Percentiles rank a stretch among this genome's conserved stretches.
phyloP scores from a whole-genome alignment of 1,284 basidiomycete genomes.

The Nidula niveotomentosa region DNA sequence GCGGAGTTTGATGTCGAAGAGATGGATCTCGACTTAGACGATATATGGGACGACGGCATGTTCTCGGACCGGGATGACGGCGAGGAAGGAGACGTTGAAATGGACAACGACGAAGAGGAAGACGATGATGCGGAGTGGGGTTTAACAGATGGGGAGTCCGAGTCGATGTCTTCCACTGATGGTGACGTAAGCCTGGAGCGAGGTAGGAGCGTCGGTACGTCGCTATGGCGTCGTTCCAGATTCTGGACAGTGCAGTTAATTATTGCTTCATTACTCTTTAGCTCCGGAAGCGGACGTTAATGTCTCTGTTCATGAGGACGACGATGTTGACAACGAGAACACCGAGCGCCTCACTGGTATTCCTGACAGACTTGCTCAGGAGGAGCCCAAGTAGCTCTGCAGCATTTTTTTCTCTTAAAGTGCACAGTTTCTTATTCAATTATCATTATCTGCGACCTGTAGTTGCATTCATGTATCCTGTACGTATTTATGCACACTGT shows the following conservation, averaged over 20 bases:
- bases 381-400: constrained; percentile 15
- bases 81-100: constrained; percentile 3
- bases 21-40: constrained; percentile 26
- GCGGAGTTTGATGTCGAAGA: constrained; percentile 32
- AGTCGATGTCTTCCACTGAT: constrained; percentile 21
- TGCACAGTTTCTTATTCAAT: background rate
- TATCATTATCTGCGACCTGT: too few relatives aligned
- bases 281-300: constrained; percentile 19
- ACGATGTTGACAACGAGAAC: constrained; percentile 12
- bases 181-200: constrained; percentile 15
- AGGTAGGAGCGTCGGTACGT: constrained; percentile 16
- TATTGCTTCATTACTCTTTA: constrained; percentile 13
- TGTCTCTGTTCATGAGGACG: constrained; percentile 19
- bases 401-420: too few relatives aligned
- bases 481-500: constrained; percentile 4
- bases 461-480: background rate
- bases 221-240: constrained; percentile 3
- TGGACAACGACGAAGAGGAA: constrained; percentile 6
- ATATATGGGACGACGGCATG: constrained; percentile 23
- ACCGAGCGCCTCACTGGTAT: constrained; percentile 9
- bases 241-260: constrained; percentile 10
- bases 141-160: constrained; percentile 32
- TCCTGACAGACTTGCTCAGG: constrained; percentile 4
- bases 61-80: constrained; percentile 4
- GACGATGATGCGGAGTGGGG: constrained; percentile 16